These are phyloP conservation scores for Linum lewisii DNA, from an alignment of 345 rosid genomes.

Conservation along the genomic window DNA sequence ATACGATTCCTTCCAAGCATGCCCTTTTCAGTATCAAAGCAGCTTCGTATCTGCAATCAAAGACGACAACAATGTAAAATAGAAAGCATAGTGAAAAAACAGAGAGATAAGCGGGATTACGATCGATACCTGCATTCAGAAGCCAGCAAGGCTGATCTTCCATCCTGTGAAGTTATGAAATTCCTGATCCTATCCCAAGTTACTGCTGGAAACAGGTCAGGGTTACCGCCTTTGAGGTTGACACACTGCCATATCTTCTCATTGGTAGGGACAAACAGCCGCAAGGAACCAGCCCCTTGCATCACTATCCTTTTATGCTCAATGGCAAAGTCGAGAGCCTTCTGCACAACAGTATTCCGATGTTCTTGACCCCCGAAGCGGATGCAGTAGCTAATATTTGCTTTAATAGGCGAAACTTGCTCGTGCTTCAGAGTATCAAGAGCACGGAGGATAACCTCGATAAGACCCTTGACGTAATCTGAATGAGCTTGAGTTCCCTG, in stretches of 20 bases:
- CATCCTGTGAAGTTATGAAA: slow-evolving; percentile 47
- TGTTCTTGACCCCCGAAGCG: slow-evolving; percentile 61
- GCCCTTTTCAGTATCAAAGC: slow-evolving; percentile 17
- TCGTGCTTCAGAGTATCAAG: background rate
- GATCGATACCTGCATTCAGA: slow-evolving; percentile 56
- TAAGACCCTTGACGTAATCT: background rate
- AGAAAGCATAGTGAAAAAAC: background rate
- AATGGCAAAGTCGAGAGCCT: slow-evolving; percentile 60
- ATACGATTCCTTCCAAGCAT: slow-evolving; percentile 18
- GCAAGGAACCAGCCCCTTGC: slow-evolving; percentile 39
- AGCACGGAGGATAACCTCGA: background rate
- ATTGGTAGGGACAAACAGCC: slow-evolving; percentile 55
- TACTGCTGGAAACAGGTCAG: slow-evolving; percentile 41
- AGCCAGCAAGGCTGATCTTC: slow-evolving; percentile 40
- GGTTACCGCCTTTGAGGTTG: slow-evolving; percentile 54
- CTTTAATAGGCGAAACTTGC: slow-evolving; percentile 62
- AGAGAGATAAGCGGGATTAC: background rate
- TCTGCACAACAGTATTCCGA: slow-evolving; percentile 45
- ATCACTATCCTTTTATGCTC: slow-evolving; percentile 56
- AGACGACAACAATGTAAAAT: background rate
- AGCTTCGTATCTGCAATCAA: slow-evolving; percentile 18
- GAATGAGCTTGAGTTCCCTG: background rate
- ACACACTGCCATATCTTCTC: slow-evolving; percentile 71
- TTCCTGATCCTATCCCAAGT: slow-evolving; percentile 56
- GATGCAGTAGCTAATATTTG: slow-evolving; percentile 65